phyloP scores from a whole-genome alignment of 169 alveolate species.

The Eimeria zaria region DNA sequence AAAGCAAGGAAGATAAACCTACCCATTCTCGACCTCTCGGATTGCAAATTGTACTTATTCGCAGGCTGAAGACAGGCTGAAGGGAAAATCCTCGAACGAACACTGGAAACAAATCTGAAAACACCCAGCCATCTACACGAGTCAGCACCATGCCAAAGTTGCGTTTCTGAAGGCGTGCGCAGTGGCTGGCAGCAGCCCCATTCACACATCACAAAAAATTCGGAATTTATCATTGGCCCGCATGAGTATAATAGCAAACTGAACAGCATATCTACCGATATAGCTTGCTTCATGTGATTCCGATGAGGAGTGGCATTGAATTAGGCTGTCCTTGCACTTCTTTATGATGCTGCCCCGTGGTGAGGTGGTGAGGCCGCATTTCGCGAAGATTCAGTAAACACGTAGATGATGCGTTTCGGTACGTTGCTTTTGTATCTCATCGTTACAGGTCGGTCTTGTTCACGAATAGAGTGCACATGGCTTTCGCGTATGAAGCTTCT shows the following conservation, averaged over 20 bases:
- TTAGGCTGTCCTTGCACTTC: too few relatives aligned
- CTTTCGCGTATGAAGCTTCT: not conserved
- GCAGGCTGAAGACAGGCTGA: not conserved
- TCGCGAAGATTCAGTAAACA: not conserved
- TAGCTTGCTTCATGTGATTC: too few relatives aligned
- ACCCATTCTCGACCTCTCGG: slow-evolving; percentile 18
- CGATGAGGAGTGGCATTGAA: too few relatives aligned
- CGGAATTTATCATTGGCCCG: too few relatives aligned
- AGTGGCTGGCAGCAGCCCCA: slow-evolving; percentile 31
- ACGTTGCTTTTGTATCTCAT: not conserved
- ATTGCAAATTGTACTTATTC: not conserved
- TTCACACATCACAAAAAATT: too few relatives aligned
- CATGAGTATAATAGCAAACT: too few relatives aligned
- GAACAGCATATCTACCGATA: too few relatives aligned
- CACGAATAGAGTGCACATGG: not conserved
- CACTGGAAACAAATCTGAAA: not conserved
- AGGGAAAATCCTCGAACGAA: not conserved
- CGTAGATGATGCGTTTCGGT: not conserved
- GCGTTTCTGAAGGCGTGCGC: not conserved
- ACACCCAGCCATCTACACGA: not conserved
- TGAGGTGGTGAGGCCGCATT: not conserved
- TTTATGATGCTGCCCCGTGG: not conserved
- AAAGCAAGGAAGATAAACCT: not conserved
- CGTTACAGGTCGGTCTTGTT: not conserved
- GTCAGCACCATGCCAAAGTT: not conserved